phyloP scores from a whole-genome alignment of 148 eudicot genomes.

The Drosera capensis region DNA sequence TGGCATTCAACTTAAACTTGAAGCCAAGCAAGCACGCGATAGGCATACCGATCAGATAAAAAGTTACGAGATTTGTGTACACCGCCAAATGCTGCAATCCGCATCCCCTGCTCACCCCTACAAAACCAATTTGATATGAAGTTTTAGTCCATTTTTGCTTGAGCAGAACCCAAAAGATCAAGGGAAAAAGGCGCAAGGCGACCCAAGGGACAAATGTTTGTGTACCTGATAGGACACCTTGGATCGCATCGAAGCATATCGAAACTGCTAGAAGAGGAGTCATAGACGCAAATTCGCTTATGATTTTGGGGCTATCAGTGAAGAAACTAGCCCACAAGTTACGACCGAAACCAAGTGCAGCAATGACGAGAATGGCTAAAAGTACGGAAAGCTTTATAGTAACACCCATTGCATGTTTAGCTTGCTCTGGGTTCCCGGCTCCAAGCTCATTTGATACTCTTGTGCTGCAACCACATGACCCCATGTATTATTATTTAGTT shows the following conservation, averaged over 20 bases:
- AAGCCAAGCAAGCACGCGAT: too few relatives aligned
- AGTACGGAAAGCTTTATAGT: constrained; percentile 52
- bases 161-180: neutral
- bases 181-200: neutral
- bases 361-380: constrained; percentile 28
- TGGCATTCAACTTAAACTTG: constrained; percentile 32
- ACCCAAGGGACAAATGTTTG: neutral
- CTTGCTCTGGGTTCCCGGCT: constrained; percentile 37
- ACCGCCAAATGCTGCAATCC: constrained; percentile 78
- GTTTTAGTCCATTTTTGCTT: neutral
- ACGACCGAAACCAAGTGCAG: constrained; percentile 45
- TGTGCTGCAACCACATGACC: constrained; percentile 30
- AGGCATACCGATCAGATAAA: constrained; percentile 65
- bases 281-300: constrained; percentile 35
- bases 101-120: constrained; percentile 85
- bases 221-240: constrained; percentile 79
- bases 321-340: constrained; percentile 60
- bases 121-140: too few relatives aligned
- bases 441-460: constrained; percentile 92
- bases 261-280: constrained; percentile 45
- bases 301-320: constrained; percentile 31
- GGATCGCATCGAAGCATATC: constrained; percentile 44
- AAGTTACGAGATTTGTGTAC: constrained; percentile 45
- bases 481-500: neutral
- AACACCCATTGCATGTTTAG: constrained; percentile 57